These are phyloP conservation scores for Auriculariales sp. DNA, from an alignment of 768 basidiomycete species.

Conservation along the genomic window DNA sequence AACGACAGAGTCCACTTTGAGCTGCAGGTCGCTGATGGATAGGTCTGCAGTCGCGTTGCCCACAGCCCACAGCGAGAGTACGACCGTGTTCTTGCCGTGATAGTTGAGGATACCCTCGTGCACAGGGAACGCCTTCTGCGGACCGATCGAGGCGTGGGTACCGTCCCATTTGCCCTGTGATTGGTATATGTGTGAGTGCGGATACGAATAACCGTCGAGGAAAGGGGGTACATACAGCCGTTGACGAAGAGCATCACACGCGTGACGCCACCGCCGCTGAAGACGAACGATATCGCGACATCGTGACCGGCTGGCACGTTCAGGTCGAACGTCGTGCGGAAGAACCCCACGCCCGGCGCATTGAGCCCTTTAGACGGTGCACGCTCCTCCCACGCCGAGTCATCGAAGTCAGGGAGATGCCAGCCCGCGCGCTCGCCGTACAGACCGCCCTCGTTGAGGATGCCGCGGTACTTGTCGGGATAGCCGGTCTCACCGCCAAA, in stretches of 20 bases:
- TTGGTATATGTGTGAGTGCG: conserved; percentile 54
- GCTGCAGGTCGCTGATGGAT: conserved; percentile 29
- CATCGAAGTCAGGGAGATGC: conserved; percentile 60
- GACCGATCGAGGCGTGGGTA: conserved; percentile 53
- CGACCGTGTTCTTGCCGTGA: conserved; percentile 38
- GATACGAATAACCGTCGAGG: conserved; percentile 1
- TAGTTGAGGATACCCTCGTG: conserved; percentile 70
- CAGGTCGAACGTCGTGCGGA: conserved; percentile 58
- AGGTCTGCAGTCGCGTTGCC: conserved; percentile 28
- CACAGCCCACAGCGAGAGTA: conserved; percentile 60
- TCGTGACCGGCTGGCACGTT: conserved; percentile 46
- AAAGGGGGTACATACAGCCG: neutral
- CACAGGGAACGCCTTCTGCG: conserved; percentile 70
- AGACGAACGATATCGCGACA: conserved; percentile 55
- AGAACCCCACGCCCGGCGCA: conserved; percentile 66
- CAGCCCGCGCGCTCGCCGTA: conserved; percentile 56
- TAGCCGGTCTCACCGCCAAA: conserved; percentile 60
- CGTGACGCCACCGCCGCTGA: conserved; percentile 25
- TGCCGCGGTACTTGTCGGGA: conserved; percentile 65
- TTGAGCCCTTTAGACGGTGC: conserved; percentile 47
- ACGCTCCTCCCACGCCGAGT: conserved; percentile 41
- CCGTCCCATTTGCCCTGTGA: conserved; percentile 86
- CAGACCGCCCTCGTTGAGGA: conserved; percentile 61
- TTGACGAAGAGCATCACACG: neutral
- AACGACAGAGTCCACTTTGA: conserved; percentile 40